A percentile compares a stretch with the other conserved stretches of the same genome.
These are phyloP conservation scores for Graphilbum ipis-grandicollis DNA, from an alignment of 2,329 filamentous ascomycete genomes.

Conservation along the genomic window DNA sequence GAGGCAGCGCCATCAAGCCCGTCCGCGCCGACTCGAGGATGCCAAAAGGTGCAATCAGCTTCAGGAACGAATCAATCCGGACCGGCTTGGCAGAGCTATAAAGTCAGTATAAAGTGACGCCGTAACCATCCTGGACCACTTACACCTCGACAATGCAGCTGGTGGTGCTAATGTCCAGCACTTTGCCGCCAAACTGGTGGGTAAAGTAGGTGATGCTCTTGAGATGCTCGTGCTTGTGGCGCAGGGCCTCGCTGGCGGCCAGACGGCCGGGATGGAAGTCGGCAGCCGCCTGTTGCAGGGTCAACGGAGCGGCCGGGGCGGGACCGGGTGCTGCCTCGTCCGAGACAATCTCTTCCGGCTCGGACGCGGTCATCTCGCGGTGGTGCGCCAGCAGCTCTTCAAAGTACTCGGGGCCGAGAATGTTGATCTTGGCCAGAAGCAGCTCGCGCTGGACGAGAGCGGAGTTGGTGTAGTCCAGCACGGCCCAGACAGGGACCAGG, in stretches of 20 bases:
- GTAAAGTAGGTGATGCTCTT: slow-evolving; percentile 92
- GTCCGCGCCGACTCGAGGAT: slow-evolving; percentile 93
- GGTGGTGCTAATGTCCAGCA: slow-evolving; percentile 92
- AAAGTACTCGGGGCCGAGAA: slow-evolving; percentile 93
- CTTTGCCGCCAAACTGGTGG: slow-evolving; percentile 95
- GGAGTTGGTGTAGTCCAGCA: slow-evolving; percentile 85
- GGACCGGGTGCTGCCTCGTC: neutral
- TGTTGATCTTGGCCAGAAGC: slow-evolving; percentile 89
- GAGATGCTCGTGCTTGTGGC: slow-evolving; percentile 95
- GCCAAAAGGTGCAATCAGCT: slow-evolving; percentile 83
- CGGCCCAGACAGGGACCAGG: slow-evolving; percentile 93
- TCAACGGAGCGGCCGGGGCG: slow-evolving; percentile 17
- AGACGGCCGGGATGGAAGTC: slow-evolving; percentile 88
- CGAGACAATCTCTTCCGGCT: slow-evolving; percentile 21
- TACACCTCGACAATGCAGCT: slow-evolving; percentile 97
- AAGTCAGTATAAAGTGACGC: no score
- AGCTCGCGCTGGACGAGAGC: slow-evolving; percentile 92
- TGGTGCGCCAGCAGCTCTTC: slow-evolving; percentile 93
- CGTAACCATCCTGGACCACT: no score
- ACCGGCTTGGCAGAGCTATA: slow-evolving; percentile 72
- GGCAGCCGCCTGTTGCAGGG: slow-evolving; percentile 29
- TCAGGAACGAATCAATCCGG: slow-evolving; percentile 95
- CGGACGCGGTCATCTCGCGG: slow-evolving; percentile 54
- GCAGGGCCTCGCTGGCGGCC: slow-evolving; percentile 70
- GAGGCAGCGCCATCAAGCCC: slow-evolving; percentile 89